Base-by-base conservation (phyloP, 2,329 filamentous ascomycete species). In the Talaromyces sp. region DNA sequence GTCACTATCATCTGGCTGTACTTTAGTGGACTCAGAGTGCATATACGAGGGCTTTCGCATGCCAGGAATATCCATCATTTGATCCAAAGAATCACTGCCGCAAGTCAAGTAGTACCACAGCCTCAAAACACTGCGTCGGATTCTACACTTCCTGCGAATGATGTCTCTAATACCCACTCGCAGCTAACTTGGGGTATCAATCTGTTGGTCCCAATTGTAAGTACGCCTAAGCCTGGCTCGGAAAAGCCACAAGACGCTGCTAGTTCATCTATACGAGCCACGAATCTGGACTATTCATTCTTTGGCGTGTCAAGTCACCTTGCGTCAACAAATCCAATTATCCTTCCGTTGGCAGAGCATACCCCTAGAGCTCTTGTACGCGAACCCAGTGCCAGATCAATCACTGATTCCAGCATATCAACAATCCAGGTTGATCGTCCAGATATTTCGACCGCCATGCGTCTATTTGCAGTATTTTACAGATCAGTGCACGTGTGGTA, bases 401-500 rank as follows among this genome's bases (percentile, higher is more conserved):
- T 40, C 34, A 15, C 34, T 43, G 34, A 59, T 59, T 59, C 34
- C 34, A 59, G 29, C 56, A 59, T 34, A 36, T 29, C 56, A 25
- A 59, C n/a, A 15, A 19, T 43, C 36, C 56, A 43, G 56, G 34
- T 59, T 29, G 29, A n/a, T 34, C 56, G 34, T 19, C 56, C 56
- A 17, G 56, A 43, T 43, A 43, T 43, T 43, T 59, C 56, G 34
- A 59, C n/a, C 34, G 56, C 56, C n/a, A 40, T 59, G 56, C 56
- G 56, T 43, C 19, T 59, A 8, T 59, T 59, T 59, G 56, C 56
- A 11, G 36, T 59, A 27, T 59, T 59, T 59, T 29, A 59, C 56
- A 59, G 34, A 59, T 59, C 56, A 59, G 56, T 59, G 34, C 56
- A 59, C 56, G 56, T 59, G 56, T 59, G 56, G 56, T 59, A 59